Percentiles rank a stretch among this genome's conserved stretches.
phyloP scores from a whole-genome alignment of 1,139 yeast genomes.

The Diutina siamensis region DNA sequence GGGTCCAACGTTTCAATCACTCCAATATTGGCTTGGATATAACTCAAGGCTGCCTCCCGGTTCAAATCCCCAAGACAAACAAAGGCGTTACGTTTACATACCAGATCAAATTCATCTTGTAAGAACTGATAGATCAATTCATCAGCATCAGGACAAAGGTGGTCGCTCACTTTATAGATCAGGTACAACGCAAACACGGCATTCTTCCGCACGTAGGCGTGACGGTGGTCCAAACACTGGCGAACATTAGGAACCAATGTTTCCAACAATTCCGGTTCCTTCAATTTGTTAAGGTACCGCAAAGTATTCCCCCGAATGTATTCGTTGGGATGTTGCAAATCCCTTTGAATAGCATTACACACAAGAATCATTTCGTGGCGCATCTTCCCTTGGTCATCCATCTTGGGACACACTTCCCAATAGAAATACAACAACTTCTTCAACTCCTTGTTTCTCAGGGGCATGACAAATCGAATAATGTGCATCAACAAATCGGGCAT shows the following conservation, averaged over 20 bases:
- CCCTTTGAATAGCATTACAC: slow-evolving; percentile 95
- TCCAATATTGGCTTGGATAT: slow-evolving; percentile 60
- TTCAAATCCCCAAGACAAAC: slow-evolving; percentile 75
- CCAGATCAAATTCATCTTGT: slow-evolving; percentile 77
- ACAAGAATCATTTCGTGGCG: slow-evolving; percentile 98
- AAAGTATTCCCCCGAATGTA: slow-evolving; percentile 92
- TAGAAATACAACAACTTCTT: slow-evolving; percentile 89
- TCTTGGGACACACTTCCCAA: slow-evolving; percentile 97
- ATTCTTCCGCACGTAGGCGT: slow-evolving; percentile 94
- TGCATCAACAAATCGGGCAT: slow-evolving; percentile 96
- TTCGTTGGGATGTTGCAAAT: slow-evolving; percentile 96
- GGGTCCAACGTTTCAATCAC: slow-evolving; percentile 68
- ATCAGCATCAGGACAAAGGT: slow-evolving; percentile 89
- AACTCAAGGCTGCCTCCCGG: slow-evolving; percentile 75
- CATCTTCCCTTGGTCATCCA: slow-evolving; percentile 78
- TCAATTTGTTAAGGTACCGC: slow-evolving; percentile 80
- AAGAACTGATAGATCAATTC: slow-evolving; percentile 68
- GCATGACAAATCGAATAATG: slow-evolving; percentile 94
- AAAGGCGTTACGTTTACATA: slow-evolving; percentile 94
- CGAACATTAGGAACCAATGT: slow-evolving; percentile 92
- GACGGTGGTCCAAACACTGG: slow-evolving; percentile 87
- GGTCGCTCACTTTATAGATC: slow-evolving; percentile 72
- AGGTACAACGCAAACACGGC: slow-evolving; percentile 88
- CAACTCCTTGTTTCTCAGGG: slow-evolving; percentile 80
- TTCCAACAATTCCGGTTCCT: slow-evolving; percentile 88